Percentiles rank a stretch among this genome's conserved stretches.
Conservation (phyloP, 2,329 filamentous ascomycete genomes). For the Hirsutella thompsonii region DNA sequence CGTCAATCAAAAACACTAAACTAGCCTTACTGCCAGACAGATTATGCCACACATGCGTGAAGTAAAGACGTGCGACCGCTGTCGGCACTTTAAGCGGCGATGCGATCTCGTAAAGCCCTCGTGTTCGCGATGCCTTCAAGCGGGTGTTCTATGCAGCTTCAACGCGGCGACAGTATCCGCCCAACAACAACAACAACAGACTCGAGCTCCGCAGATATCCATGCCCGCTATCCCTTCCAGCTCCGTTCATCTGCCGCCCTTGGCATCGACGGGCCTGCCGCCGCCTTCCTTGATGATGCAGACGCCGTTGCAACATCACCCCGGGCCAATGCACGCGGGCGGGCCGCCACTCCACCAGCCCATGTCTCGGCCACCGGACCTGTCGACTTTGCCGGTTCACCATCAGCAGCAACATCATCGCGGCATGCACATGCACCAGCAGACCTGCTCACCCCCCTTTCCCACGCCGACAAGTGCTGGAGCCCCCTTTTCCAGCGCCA, state of each 20-base stretch:
- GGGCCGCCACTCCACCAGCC: background rate
- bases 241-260: background rate
- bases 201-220: no score
- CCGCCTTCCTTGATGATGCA: background rate
- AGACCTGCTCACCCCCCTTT: background rate
- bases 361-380: background rate
- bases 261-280: background rate
- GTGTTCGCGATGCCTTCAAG: constrained; percentile 20
- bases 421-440: background rate
- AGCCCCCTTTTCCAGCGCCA: background rate
- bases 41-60: constrained; percentile 19
- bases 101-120: constrained; percentile 21
- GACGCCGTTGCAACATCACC: background rate
- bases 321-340: background rate
- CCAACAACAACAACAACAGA: no score
- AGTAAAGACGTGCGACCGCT: constrained; percentile 22
- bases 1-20: no score
- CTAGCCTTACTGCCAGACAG: no score
- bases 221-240: no score
- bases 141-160: constrained; percentile 19
- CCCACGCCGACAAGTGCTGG: background rate
- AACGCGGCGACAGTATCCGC: background rate
- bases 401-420: background rate
- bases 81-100: constrained; percentile 21
- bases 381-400: background rate